A percentile compares a stretch with the other conserved stretches of the same genome.
phyloP scores from a whole-genome alignment of 805 yeast species.

The Candida golubevii region DNA sequence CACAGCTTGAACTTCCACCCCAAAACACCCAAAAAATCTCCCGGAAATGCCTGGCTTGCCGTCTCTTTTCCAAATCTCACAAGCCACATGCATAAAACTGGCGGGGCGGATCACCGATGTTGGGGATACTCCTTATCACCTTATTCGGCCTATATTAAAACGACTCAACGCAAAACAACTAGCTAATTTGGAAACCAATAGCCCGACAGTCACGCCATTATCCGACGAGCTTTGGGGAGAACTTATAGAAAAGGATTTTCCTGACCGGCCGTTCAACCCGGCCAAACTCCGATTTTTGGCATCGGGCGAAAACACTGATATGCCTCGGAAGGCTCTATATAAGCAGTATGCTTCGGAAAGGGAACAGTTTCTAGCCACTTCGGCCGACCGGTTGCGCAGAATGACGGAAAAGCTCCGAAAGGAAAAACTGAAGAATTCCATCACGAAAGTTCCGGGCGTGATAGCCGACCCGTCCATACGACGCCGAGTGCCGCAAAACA shows the following conservation, averaged over 20 bases:
- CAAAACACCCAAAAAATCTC: not conserved
- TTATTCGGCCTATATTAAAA: conserved; percentile 43
- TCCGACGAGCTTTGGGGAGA: conserved; percentile 45
- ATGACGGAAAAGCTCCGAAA: conserved; percentile 37
- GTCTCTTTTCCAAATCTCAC: conserved; percentile 13
- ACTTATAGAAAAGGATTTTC: conserved; percentile 46
- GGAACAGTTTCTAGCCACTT: conserved; percentile 40
- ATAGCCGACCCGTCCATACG: conserved; percentile 16
- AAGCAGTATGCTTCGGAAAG: conserved; percentile 36
- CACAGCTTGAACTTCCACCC: no score
- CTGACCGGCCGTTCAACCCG: conserved; percentile 34
- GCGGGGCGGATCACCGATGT: conserved; percentile 17
- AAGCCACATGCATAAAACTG: conserved; percentile 12
- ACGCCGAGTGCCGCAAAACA: conserved; percentile 5
- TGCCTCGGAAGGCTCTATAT: conserved; percentile 39
- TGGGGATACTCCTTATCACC: conserved; percentile 36
- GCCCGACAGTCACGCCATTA: conserved; percentile 39
- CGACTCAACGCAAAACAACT: conserved; percentile 43
- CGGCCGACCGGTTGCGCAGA: conserved; percentile 41
- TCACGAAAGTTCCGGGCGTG: conserved; percentile 20
- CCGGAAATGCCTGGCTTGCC: conserved; percentile 8
- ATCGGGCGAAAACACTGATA: conserved; percentile 6
- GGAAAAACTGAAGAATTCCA: conserved; percentile 41
- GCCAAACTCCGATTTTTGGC: conserved; percentile 4
- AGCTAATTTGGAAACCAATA: conserved; percentile 34